These are phyloP conservation scores for Cinchona pubescens DNA, from an alignment of 257 asterid genomes.

Conservation along the genomic window DNA sequence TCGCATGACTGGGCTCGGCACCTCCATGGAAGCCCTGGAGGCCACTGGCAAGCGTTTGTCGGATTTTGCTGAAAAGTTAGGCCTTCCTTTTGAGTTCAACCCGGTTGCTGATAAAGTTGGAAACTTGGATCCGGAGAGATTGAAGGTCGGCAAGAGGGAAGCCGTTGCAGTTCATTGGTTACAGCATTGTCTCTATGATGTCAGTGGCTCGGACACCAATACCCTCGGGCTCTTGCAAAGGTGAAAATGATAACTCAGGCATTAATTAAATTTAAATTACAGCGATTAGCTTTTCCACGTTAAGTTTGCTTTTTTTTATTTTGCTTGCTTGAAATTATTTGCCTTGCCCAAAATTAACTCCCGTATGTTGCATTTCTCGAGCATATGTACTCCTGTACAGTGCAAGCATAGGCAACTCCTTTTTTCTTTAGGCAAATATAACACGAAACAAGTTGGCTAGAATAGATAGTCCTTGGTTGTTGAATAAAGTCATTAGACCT, in stretches of 20 bases:
- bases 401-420: too few relatives aligned
- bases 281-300: background rate
- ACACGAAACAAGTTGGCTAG: too few relatives aligned
- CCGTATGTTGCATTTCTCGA: too few relatives aligned
- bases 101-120: conserved; percentile 87
- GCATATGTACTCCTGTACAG: too few relatives aligned
- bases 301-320: too few relatives aligned
- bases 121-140: conserved; percentile 56
- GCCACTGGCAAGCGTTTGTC: conserved; percentile 92
- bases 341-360: background rate
- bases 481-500: background rate
- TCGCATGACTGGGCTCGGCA: conserved; percentile 83
- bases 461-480: background rate
- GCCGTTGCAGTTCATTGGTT: conserved; percentile 98
- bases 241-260: conserved; percentile 20
- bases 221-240: conserved; percentile 86
- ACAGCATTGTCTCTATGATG: conserved; percentile 94
- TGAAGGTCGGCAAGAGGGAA: conserved; percentile 71
- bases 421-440: too few relatives aligned
- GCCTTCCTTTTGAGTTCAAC: conserved; percentile 78
- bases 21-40: conserved; percentile 76
- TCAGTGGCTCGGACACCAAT: conserved; percentile 80
- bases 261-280: too few relatives aligned
- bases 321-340: background rate
- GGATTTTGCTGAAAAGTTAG: conserved; percentile 81